These are phyloP conservation scores for Lecanoromycetidae sp. DNA, from an alignment of 2,329 filamentous ascomycete genomes.

Conservation along the genomic window DNA sequence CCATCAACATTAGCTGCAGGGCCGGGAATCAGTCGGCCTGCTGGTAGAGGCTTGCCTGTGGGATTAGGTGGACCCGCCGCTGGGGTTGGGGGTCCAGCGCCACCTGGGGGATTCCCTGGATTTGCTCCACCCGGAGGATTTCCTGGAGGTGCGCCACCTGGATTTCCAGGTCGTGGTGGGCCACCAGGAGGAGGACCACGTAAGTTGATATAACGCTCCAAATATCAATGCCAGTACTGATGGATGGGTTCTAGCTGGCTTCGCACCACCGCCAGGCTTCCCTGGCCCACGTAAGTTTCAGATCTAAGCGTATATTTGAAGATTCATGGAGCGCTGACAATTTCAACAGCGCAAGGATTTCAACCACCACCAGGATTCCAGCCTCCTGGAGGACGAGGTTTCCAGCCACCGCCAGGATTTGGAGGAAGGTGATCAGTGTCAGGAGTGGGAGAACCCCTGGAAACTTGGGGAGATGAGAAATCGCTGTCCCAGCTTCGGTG, in stretches of 20 bases:
- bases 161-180: constrained; percentile 41
- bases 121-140: constrained; percentile 43
- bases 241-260: constrained; percentile 29
- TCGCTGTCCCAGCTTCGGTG: no score
- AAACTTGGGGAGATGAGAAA: background rate
- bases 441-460: background rate
- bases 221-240: constrained; percentile 19
- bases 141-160: constrained; percentile 41
- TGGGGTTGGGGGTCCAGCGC: constrained; percentile 70
- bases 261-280: constrained; percentile 37
- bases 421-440: constrained; percentile 8
- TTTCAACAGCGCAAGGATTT: constrained; percentile 36
- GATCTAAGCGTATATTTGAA: no score
- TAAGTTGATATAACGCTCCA: constrained; percentile 29
- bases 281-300: constrained; percentile 34
- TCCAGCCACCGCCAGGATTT: constrained; percentile 32
- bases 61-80: constrained; percentile 81
- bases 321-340: no score
- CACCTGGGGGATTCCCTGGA: constrained; percentile 42
- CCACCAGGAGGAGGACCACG: constrained; percentile 37
- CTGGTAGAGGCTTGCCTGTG: constrained; percentile 71
- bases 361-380: constrained; percentile 63
- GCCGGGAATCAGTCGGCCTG: constrained; percentile 80
- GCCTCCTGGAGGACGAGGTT: constrained; percentile 46
- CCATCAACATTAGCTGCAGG: constrained; percentile 65